phyloP scores from a whole-genome alignment of 176 grass and related monocot species.

The Poa annua region DNA sequence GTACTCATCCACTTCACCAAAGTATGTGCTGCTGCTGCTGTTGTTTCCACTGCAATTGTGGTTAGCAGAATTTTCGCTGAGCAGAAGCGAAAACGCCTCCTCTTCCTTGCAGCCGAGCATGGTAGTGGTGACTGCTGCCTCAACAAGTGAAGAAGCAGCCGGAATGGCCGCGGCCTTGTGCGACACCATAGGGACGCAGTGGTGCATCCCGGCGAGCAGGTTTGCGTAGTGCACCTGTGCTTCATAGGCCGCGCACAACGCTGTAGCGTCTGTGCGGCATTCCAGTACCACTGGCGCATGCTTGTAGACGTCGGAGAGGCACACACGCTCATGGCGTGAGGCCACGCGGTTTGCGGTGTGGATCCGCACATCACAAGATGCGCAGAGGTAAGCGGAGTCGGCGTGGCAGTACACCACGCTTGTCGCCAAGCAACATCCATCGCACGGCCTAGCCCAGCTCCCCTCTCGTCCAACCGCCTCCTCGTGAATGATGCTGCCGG shows the following conservation, averaged over 20 bases:
- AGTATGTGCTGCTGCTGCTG: slow-evolving; percentile 31
- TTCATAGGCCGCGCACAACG: slow-evolving; percentile 66
- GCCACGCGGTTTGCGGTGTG: slow-evolving; percentile 67
- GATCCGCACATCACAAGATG: slow-evolving; percentile 61
- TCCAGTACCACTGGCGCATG: slow-evolving; percentile 40
- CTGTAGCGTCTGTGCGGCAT: slow-evolving; percentile 55
- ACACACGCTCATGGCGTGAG: slow-evolving; percentile 70
- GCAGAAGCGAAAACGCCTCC: slow-evolving; percentile 50
- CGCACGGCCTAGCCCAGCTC: slow-evolving; percentile 47
- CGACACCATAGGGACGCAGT: slow-evolving; percentile 53
- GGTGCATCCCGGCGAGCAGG: slow-evolving; percentile 63
- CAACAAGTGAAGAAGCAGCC: slow-evolving; percentile 2
- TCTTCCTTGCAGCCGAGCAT: slow-evolving; percentile 36
- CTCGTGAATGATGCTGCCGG: slow-evolving; percentile 25
- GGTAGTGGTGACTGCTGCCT: neutral
- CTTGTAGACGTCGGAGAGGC: slow-evolving; percentile 68
- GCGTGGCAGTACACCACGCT: slow-evolving; percentile 75
- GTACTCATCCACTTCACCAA: slow-evolving; percentile 63
- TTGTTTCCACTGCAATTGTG: neutral
- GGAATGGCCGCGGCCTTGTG: slow-evolving; percentile 43
- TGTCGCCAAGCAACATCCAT: slow-evolving; percentile 53
- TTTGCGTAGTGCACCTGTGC: slow-evolving; percentile 69
- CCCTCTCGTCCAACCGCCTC: slow-evolving; percentile 31
- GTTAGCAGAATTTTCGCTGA: slow-evolving; percentile 19
- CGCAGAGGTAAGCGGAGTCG: slow-evolving; percentile 73